A percentile compares a stretch with the other conserved stretches of the same genome.
These are phyloP conservation scores for Verticillium zaregamsianum DNA, from an alignment of 2,329 filamentous ascomycete genomes.

Conservation along the genomic window DNA sequence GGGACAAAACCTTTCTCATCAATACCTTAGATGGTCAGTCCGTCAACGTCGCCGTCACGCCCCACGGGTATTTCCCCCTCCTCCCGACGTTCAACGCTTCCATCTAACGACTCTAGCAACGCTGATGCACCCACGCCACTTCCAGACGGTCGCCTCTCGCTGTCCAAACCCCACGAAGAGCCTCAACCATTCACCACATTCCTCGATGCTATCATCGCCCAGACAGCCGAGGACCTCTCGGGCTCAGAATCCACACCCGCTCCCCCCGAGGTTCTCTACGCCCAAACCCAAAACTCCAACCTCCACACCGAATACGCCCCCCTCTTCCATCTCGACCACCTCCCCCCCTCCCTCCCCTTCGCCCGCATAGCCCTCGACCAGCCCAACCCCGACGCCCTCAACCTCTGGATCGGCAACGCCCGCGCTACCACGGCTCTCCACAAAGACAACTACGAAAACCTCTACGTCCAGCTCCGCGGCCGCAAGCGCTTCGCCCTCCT, in stretches of 20 bases:
- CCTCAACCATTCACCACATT: slow-evolving; percentile 59
- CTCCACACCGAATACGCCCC: slow-evolving; percentile 66
- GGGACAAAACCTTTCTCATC: slow-evolving; percentile 59
- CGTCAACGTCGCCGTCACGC: slow-evolving; percentile 78
- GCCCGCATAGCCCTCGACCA: slow-evolving; percentile 64
- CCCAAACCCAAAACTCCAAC: slow-evolving; percentile 82
- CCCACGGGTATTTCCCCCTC: slow-evolving; percentile 49
- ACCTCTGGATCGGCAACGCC: slow-evolving; percentile 78
- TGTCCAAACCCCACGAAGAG: slow-evolving; percentile 71
- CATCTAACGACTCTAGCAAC: slow-evolving; percentile 24
- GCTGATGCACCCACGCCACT: slow-evolving; percentile 49
- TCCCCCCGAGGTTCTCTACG: slow-evolving; percentile 57
- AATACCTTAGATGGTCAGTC: slow-evolving; percentile 46
- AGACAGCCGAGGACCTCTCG: slow-evolving; percentile 32
- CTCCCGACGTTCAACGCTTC: not conserved
- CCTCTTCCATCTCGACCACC: slow-evolving; percentile 51
- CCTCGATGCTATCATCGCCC: slow-evolving; percentile 54
- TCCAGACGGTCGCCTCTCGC: slow-evolving; percentile 36
- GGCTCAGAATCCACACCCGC: slow-evolving; percentile 10
- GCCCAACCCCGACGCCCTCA: slow-evolving; percentile 67
- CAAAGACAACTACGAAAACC: slow-evolving; percentile 81
- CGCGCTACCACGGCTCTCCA: slow-evolving; percentile 68
- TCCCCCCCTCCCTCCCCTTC: slow-evolving; percentile 63
- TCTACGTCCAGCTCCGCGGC: slow-evolving; percentile 73
- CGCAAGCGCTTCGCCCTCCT: slow-evolving; percentile 71